Evolutionary conservation across 352 stramenopile species (phyloP), one percentile per base, ranked within the genome.

Genomic region (Halophytophthora batemanensis): DNA sequence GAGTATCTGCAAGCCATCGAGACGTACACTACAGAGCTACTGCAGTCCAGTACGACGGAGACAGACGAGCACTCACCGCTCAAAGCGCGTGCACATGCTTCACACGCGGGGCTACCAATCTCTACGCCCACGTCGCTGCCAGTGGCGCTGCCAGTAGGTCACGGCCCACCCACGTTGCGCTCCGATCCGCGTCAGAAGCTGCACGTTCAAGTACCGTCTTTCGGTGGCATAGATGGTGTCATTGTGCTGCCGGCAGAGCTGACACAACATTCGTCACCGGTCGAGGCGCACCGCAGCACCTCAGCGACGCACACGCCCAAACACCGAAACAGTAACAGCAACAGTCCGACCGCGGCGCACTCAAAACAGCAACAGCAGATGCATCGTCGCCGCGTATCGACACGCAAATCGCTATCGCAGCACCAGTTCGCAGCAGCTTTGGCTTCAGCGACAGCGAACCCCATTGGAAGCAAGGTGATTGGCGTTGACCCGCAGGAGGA

Each of bases 1-100:
- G 81, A 88, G 50, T 89, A 84, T 31, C 64, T 90, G n/a, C 73
- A 88, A 48, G 78, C 71, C 14, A 84, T 91, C 35, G 78, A 91
- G 61, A 85, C 69, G 46, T 88, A 83, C 46, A 68, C 75, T 12
- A 88, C 76, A 19, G 69, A 74, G 10, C 50, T 89, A 28, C 56
- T 82, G 31, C 73, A 82, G 42, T 77, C 50, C 36, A 70, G 77
- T 31, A 45, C 21, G n/a, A 39, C 35, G 1, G 44, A 41, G 25
- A 25, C 39, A 25, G 53, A 13, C 14, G 52, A 60, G 13, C 15
- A 34, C 21, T 69, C 55, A 4, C 55, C 49, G 19, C 22, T 33
- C 12, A 69, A 61, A 43, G 28, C 43, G 17, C 44, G 56, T 19
- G 43, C 47, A 4, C 45, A 50, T 3, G 21, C 43, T 21, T 29